phyloP scores from a whole-genome alignment of 169 alveolate species.

The Eimeria praecox region DNA sequence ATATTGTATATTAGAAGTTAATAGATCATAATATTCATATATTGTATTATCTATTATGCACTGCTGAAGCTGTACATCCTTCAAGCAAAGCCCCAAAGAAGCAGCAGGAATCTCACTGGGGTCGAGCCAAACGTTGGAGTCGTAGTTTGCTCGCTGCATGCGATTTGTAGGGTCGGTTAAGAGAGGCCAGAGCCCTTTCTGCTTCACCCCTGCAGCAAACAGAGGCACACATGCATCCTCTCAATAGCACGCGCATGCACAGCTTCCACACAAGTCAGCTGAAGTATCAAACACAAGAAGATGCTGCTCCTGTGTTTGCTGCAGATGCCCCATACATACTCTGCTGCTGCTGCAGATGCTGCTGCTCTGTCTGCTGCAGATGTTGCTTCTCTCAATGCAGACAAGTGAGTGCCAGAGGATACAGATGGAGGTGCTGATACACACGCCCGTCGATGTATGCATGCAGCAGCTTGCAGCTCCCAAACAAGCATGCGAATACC shows the following conservation, averaged over 20 bases:
- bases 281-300: no score
- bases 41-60: no score
- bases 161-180: constrained; percentile 92
- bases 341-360: no score
- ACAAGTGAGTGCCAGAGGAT: no score
- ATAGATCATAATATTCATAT: no score
- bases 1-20: no score
- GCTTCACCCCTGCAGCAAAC: constrained; percentile 84
- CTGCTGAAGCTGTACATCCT: background rate
- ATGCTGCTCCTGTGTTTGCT: constrained; percentile 14
- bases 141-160: constrained; percentile 90
- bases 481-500: background rate
- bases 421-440: background rate
- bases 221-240: background rate
- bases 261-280: no score
- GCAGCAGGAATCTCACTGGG: constrained; percentile 44
- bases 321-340: no score
- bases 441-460: background rate
- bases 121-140: constrained; percentile 88
- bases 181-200: constrained; percentile 95
- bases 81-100: background rate
- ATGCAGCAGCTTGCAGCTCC: background rate
- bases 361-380: background rate
- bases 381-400: no score
- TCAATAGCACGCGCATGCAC: background rate